Evolutionary conservation across 192 early-diverging fungal genomes (phyloP).

Genomic region (Backusella westeae): DNA sequence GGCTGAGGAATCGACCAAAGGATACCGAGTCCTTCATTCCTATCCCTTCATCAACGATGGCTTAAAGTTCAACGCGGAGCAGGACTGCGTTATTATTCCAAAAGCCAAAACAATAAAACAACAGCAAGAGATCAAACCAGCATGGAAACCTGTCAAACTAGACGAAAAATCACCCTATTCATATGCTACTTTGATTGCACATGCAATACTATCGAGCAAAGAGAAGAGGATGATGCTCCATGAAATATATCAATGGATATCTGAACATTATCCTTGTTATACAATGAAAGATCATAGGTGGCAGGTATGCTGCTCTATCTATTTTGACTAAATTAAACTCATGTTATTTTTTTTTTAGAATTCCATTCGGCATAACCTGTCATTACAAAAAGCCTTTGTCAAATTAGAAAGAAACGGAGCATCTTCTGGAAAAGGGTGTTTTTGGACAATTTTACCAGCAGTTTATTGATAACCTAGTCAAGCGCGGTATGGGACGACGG

Average conservation of each 20-base stretch:
- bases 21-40: not conserved
- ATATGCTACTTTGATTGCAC: constrained; percentile 79
- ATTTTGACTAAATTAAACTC: not conserved
- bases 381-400: constrained; percentile 76
- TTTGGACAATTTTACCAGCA: constrained; percentile 51
- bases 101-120: not conserved
- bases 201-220: constrained; percentile 67
- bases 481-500: not conserved
- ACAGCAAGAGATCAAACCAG: not conserved
- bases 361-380: constrained; percentile 87
- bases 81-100: not conserved
- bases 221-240: constrained; percentile 64
- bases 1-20: not conserved
- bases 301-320: constrained; percentile 57
- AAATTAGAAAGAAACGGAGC: constrained; percentile 59
- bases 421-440: constrained; percentile 59
- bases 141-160: constrained; percentile 31
- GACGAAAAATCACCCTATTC: constrained; percentile 66
- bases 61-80: not conserved
- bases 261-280: constrained; percentile 69
- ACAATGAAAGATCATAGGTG: constrained; percentile 65
- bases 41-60: constrained; percentile 4
- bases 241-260: constrained; percentile 84
- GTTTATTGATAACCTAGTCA: constrained; percentile 31
- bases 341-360: constrained; percentile 55